Base-by-base conservation (phyloP, 1,139 yeast genomes). In the Candida mesenterica region DNA sequence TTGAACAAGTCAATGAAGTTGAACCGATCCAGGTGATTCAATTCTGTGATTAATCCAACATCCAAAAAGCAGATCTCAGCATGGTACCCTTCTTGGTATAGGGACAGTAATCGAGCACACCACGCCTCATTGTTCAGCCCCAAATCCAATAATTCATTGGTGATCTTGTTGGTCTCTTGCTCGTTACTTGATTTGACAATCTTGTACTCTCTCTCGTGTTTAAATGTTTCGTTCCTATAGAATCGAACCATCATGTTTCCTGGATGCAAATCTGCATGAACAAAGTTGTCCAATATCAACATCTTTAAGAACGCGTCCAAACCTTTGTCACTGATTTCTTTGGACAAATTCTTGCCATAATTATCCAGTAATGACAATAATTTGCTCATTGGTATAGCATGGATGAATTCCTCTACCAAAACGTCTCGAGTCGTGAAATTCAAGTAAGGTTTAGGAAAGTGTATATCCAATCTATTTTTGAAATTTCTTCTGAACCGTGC, bases 181-280 rank as follows among this genome's bases (percentile, higher is more conserved):
- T 58, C 74, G 41, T 70, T 67, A 36, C 68, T 62, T 14, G 70
- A 50, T 43, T 68, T 69, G 24, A 70, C 73, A 34, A 70, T 69
- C 47, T 69, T 70, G 51, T 70, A 70, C 42, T 70, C 76, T 45
- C 63, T 66, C 41, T 66, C 71, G 40, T 68, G 75, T 39, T 57
- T 64, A 43, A 59, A 70, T 38, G 62, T 45, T 44, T 68, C 74
- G 44, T 70, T 72, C 41, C 77, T 77, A 50, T 82, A 75, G 48
- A 90, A 82, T 35, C 92, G 65, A 4, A 92, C 77, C 71, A 90
- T 79, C 56, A 92, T 87, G 58, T 92, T 92, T 2, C 99, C 99
- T 0, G 98, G 97, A 51, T 92, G 98, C 41, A 92, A 68, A 60
- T 92, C 98, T 0, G 97, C 94, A 58, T 92, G 98, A 30, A 90